phyloP scores from a whole-genome alignment of 73 alveolate genomes.

The Tetrahymena thermophila region DNA sequence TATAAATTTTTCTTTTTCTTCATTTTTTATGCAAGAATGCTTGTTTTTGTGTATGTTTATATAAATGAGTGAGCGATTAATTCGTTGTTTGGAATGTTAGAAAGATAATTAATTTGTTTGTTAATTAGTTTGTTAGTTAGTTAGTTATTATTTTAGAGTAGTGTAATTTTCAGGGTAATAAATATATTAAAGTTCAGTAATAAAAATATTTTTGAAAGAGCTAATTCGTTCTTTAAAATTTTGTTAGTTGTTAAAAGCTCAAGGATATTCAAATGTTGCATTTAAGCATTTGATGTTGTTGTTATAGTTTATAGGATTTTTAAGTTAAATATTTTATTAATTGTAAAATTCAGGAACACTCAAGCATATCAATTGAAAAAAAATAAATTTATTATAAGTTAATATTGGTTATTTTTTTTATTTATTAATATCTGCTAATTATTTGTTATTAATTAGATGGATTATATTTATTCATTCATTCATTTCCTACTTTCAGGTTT shows the following conservation, averaged over 20 bases:
- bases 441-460: background rate
- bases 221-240: background rate
- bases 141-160: background rate
- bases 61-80: background rate
- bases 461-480: too few species aligned
- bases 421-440: background rate
- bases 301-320: too few species aligned
- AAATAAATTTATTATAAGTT: too few species aligned
- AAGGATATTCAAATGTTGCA: too few species aligned
- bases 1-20: background rate
- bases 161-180: too few species aligned
- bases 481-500: background rate
- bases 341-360: background rate
- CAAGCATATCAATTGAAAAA: background rate
- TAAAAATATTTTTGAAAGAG: too few species aligned
- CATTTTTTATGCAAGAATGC: background rate
- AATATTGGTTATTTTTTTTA: too few species aligned
- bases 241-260: too few species aligned
- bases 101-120: background rate
- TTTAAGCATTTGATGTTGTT: too few species aligned
- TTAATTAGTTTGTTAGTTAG: background rate
- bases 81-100: background rate
- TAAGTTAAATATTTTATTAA: too few species aligned
- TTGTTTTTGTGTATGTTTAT: too few species aligned
- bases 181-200: background rate